These are phyloP conservation scores for Streptanthus diversifolius DNA, from an alignment of 345 rosid genomes.

Conservation along the genomic window DNA sequence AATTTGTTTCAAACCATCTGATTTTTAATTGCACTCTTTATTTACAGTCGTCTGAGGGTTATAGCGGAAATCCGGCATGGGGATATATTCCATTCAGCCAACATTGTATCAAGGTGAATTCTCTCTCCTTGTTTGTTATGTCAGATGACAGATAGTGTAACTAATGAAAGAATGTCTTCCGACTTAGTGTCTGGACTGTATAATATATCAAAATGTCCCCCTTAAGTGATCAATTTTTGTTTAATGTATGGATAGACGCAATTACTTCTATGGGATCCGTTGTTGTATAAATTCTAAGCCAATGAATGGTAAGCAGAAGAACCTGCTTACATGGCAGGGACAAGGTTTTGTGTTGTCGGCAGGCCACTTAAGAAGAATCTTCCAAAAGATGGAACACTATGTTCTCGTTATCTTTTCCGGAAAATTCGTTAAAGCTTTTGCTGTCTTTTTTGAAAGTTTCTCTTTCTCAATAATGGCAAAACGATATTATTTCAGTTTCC, in stretches of 20 bases:
- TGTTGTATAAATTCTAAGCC: slow-evolving; percentile 26
- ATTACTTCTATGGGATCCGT: slow-evolving; percentile 16
- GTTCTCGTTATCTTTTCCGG: neutral
- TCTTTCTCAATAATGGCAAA: neutral
- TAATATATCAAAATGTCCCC: neutral
- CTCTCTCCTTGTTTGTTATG: slow-evolving; percentile 17
- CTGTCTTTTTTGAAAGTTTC: neutral
- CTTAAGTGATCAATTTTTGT: slow-evolving; percentile 12
- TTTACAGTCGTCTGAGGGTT: slow-evolving; percentile 81
- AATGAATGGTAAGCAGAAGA: slow-evolving; percentile 5
- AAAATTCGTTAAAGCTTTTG: neutral
- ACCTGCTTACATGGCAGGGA: slow-evolving; percentile 19
- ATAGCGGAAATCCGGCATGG: slow-evolving; percentile 94
- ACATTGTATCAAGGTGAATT: slow-evolving; percentile 89
- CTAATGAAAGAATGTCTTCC: neutral
- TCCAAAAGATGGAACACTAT: neutral
- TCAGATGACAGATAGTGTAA: slow-evolving; percentile 1
- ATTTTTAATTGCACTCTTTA: slow-evolving; percentile 17
- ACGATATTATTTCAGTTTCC: neutral
- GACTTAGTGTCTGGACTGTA: neutral
- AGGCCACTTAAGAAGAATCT: neutral
- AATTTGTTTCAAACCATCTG: neutral
- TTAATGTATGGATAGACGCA: slow-evolving; percentile 22
- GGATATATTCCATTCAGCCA: slow-evolving; percentile 95
- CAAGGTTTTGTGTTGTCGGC: slow-evolving; percentile 10